These are phyloP conservation scores for Hirschfeldia incana DNA, from an alignment of 345 rosid species.

Conservation along the genomic window DNA sequence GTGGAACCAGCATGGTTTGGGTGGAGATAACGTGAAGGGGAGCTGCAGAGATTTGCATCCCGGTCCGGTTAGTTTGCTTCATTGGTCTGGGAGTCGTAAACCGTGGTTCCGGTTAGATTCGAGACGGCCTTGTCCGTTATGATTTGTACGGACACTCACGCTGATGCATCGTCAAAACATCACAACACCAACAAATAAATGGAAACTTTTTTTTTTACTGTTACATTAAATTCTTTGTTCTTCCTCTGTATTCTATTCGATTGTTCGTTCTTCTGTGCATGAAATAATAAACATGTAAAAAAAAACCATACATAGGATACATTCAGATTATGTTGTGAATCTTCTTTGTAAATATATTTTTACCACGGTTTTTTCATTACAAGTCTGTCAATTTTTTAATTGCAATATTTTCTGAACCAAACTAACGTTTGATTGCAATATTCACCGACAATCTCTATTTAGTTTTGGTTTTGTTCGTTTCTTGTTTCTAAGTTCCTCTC, in stretches of 20 bases:
- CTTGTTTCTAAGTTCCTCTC: background rate
- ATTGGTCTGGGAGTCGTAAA: constrained; percentile 99
- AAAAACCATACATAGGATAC: constrained; percentile 8
- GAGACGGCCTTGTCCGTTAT: constrained; percentile 75
- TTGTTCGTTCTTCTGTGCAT: constrained; percentile 37
- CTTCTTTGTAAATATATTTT: constrained; percentile 17
- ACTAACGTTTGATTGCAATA: background rate
- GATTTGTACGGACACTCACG: constrained; percentile 62
- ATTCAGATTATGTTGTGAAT: constrained; percentile 26
- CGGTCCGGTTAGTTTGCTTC: constrained; percentile 88
- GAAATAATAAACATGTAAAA: background rate
- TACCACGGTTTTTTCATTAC: background rate
- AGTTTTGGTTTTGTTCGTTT: background rate
- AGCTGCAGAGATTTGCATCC: constrained; percentile 90
- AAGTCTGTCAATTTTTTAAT: background rate
- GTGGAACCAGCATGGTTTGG: constrained; percentile 90
- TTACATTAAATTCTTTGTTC: constrained; percentile 26
- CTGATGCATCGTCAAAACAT: constrained; percentile 4
- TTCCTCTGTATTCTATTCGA: constrained; percentile 29
- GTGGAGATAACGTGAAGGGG: constrained; percentile 88
- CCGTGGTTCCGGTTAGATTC: constrained; percentile 93
- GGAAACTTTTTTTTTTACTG: background rate
- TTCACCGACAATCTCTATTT: constrained; percentile 23
- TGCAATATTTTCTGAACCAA: background rate
- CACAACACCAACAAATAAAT: too few species aligned